A percentile compares a stretch with the other conserved stretches of the same genome.
These are phyloP conservation scores for Jamesozyma rosinii DNA, from an alignment of 805 yeast species.

Conservation along the genomic window DNA sequence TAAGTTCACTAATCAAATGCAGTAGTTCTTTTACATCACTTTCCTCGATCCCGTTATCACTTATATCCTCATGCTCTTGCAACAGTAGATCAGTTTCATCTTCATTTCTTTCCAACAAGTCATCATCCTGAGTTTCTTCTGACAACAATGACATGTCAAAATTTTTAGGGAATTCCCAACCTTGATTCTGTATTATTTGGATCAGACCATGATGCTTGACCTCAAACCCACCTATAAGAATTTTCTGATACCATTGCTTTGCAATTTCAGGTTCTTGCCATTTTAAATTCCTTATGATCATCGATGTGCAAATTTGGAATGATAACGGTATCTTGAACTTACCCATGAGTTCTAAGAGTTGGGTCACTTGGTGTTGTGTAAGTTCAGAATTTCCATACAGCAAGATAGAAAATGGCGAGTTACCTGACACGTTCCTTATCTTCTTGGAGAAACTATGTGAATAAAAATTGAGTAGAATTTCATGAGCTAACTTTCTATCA, in stretches of 20 bases:
- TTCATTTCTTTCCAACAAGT: background rate
- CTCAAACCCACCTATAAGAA: slow-evolving; percentile 16
- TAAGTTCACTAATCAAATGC: background rate
- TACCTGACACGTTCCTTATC: slow-evolving; percentile 7
- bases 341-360: slow-evolving; percentile 20
- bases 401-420: slow-evolving; percentile 22
- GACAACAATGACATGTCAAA: background rate
- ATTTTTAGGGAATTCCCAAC: slow-evolving; percentile 23
- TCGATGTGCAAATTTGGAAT: slow-evolving; percentile 20
- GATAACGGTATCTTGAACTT: slow-evolving; percentile 14
- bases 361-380: slow-evolving; percentile 12
- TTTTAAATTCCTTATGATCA: slow-evolving; percentile 17
- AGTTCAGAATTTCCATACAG: slow-evolving; percentile 15
- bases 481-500: slow-evolving; percentile 19
- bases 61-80: no score
- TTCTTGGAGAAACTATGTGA: slow-evolving; percentile 6
- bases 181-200: slow-evolving; percentile 9
- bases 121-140: no score
- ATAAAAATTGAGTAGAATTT: slow-evolving; percentile 19
- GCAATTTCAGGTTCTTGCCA: slow-evolving; percentile 17
- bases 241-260: slow-evolving; percentile 22
- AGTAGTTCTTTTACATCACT: background rate
- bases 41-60: no score
- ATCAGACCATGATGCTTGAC: slow-evolving; percentile 17
- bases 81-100: background rate